Percentiles rank a stretch among this genome's conserved stretches.
Evolutionary conservation across 345 rosid species (phyloP).

Genomic region (Anastatica hierochuntica): DNA sequence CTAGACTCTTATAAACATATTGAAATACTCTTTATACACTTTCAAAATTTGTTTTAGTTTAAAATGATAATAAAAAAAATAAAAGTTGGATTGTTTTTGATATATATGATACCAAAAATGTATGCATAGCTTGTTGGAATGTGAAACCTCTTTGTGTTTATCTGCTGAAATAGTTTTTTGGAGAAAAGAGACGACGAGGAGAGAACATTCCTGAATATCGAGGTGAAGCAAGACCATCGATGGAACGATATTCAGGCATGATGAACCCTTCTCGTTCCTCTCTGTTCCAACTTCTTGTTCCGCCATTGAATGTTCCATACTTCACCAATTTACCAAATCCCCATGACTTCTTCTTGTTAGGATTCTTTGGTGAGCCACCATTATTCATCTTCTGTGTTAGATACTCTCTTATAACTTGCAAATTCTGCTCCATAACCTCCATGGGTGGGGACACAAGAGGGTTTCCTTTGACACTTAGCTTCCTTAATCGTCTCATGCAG

Average conservation of each 20-base stretch:
- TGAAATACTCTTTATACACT: conserved; percentile 11
- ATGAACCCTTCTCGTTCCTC: conserved; percentile 45
- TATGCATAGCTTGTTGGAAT: too few relatives aligned
- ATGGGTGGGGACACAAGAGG: conserved; percentile 56
- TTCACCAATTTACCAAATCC: conserved; percentile 50
- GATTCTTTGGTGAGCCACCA: conserved; percentile 35
- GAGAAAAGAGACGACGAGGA: conserved; percentile 56
- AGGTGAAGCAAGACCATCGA: conserved; percentile 53
- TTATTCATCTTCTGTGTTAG: conserved; percentile 53
- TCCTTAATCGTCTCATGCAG: conserved; percentile 50
- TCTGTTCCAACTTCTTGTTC: conserved; percentile 8
- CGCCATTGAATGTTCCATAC: conserved; percentile 46
- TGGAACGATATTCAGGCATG: conserved; percentile 38
- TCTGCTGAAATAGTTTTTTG: conserved; percentile 36
- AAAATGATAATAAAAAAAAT: neutral
- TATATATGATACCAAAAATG: neutral
- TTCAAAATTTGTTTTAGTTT: too few relatives aligned
- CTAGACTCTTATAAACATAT: conserved; percentile 15
- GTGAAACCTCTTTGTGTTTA: too few relatives aligned
- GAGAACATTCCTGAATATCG: conserved; percentile 63
- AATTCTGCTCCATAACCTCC: conserved; percentile 53
- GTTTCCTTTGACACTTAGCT: conserved; percentile 61
- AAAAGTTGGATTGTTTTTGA: neutral
- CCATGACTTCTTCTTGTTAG: conserved; percentile 52
- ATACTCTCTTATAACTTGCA: conserved; percentile 54